A percentile compares a stretch with the other conserved stretches of the same genome.
Conservation (phyloP, 495 filamentous ascomycete species). For the Xylaria cubensis region DNA sequence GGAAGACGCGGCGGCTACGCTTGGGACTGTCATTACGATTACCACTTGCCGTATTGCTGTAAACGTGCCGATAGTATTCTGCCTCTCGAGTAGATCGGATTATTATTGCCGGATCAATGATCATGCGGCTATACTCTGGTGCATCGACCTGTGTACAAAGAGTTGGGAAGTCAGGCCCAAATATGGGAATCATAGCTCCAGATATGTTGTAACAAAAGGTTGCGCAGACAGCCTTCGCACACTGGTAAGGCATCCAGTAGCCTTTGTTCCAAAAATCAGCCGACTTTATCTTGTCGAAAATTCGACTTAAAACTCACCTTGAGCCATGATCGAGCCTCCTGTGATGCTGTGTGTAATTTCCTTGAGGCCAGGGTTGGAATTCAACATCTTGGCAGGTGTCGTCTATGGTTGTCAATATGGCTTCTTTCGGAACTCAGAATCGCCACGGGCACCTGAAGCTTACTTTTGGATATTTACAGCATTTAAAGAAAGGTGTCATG, state of each 20-base stretch:
- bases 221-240: conserved; percentile 80
- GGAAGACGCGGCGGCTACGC: conserved; percentile 32
- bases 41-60: conserved; percentile 25
- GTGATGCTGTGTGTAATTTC: conserved; percentile 94
- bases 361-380: conserved; percentile 77
- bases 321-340: conserved; percentile 84
- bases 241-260: conserved; percentile 95
- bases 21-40: conserved; percentile 26
- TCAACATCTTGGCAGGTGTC: conserved; percentile 80
- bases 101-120: conserved; percentile 69
- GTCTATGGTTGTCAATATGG: conserved; percentile 61
- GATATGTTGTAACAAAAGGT: conserved; percentile 90
- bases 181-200: conserved; percentile 83
- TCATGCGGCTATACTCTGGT: conserved; percentile 67
- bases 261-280: conserved; percentile 57
- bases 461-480: conserved; percentile 85
- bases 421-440: neutral
- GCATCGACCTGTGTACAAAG: conserved; percentile 69
- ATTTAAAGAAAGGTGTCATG: conserved; percentile 95
- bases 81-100: conserved; percentile 60
- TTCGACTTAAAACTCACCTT: conserved; percentile 65
- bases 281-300: neutral
- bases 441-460: conserved; percentile 12
- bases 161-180: conserved; percentile 78
- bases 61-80: conserved; percentile 52